phyloP scores from a whole-genome alignment of 331 rosid species.

The Acacia concinna region DNA sequence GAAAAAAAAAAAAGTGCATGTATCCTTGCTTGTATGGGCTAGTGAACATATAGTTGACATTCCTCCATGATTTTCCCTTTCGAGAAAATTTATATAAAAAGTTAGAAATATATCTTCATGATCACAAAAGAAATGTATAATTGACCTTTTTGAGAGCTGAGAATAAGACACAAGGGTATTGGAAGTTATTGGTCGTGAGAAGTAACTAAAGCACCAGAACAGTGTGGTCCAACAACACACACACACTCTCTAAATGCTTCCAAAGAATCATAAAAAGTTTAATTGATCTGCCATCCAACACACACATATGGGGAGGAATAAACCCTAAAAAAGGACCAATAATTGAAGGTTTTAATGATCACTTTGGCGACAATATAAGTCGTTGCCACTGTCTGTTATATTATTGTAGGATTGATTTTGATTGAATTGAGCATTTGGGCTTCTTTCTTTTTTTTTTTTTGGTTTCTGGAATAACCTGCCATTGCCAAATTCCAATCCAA shows the following conservation, averaged over 20 bases:
- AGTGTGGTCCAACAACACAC: background rate
- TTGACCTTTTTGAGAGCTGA: background rate
- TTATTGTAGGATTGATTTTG: background rate
- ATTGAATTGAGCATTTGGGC: background rate
- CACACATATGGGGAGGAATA: background rate
- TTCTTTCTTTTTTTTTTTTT: background rate
- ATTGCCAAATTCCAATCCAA: background rate
- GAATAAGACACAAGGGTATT: background rate
- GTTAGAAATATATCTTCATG: background rate
- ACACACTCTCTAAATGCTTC: too few species aligned
- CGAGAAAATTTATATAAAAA: background rate
- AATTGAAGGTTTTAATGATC: slow-evolving; percentile 29
- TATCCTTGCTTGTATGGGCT: background rate
- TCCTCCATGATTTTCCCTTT: slow-evolving; percentile 3
- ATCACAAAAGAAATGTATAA: background rate
- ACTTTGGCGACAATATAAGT: slow-evolving; percentile 7
- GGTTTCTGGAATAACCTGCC: background rate
- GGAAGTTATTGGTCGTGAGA: background rate
- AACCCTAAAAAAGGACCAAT: slow-evolving; percentile 29
- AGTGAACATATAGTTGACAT: slow-evolving; percentile 2
- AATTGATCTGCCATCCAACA: slow-evolving; percentile 26
- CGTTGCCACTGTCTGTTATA: background rate
- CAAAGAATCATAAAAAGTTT: background rate
- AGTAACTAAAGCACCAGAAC: background rate
- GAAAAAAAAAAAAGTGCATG: background rate